Conservation (phyloP, 164 flowering plant species). For the Chimonanthus salicifolius region DNA sequence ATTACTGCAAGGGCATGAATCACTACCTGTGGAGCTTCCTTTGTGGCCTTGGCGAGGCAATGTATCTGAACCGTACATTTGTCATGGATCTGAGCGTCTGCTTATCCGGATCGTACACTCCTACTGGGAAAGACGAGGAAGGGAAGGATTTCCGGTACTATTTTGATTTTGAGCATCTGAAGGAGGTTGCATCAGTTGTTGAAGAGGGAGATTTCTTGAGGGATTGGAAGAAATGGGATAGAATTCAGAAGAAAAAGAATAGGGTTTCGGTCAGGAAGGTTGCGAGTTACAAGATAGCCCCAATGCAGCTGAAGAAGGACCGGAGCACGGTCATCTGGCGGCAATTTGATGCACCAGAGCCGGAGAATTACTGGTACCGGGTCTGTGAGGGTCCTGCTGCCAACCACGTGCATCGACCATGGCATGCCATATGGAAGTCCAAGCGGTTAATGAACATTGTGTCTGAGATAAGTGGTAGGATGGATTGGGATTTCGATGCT, state of each 20-base stretch:
- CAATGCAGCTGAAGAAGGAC: slow-evolving; percentile 85
- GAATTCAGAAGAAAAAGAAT: slow-evolving; percentile 43
- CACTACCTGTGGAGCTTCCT: slow-evolving; percentile 88
- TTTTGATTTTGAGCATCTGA: slow-evolving; percentile 91
- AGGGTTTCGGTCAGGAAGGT: slow-evolving; percentile 55
- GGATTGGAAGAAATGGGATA: slow-evolving; percentile 81
- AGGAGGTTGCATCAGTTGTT: slow-evolving; percentile 68
- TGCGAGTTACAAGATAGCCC: slow-evolving; percentile 59
- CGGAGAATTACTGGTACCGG: slow-evolving; percentile 94
- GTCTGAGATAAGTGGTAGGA: slow-evolving; percentile 70
- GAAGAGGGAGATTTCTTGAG: slow-evolving; percentile 68
- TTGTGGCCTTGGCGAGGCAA: slow-evolving; percentile 95
- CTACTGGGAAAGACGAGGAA: slow-evolving; percentile 66
- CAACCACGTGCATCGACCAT: slow-evolving; percentile 75
- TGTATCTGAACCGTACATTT: slow-evolving; percentile 77
- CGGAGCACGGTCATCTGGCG: slow-evolving; percentile 77
- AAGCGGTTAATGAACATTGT: slow-evolving; percentile 95
- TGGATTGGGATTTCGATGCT: slow-evolving; percentile 99
- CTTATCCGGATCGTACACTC: slow-evolving; percentile 50
- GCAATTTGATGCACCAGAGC: slow-evolving; percentile 87
- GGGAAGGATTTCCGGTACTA: slow-evolving; percentile 91
- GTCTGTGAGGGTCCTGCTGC: slow-evolving; percentile 92
- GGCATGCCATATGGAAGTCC: slow-evolving; percentile 95
- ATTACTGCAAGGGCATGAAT: slow-evolving; percentile 93
- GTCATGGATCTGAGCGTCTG: slow-evolving; percentile 90